These are phyloP conservation scores for Mortierella antarctica DNA, from an alignment of 192 early-diverging fungal species.

Conservation along the genomic window DNA sequence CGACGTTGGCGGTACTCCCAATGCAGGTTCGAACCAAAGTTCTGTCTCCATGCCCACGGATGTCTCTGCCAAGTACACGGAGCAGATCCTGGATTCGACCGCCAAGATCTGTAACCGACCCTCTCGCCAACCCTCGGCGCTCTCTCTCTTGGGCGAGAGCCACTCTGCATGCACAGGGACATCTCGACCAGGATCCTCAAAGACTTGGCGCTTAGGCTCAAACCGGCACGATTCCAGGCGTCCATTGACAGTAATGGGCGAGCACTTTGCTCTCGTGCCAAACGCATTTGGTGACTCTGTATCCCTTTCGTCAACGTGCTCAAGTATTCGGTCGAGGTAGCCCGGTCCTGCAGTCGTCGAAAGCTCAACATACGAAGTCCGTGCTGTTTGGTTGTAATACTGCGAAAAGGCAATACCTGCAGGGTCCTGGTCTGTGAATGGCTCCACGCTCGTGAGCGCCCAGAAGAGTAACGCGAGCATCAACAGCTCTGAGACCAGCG, in stretches of 20 bases:
- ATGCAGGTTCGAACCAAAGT: constrained; percentile 5
- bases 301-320: neutral
- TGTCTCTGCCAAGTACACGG: constrained; percentile 23
- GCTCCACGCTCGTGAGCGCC: constrained; percentile 16
- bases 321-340: constrained; percentile 13
- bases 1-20: no score
- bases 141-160: neutral
- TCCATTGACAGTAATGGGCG: neutral
- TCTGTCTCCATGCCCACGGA: constrained; percentile 25
- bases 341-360: constrained; percentile 8
- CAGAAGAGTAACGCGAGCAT: constrained; percentile 1
- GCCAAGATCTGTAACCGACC: constrained; percentile 20
- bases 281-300: neutral
- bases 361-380: constrained; percentile 12
- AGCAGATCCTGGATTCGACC: constrained; percentile 28
- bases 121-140: constrained; percentile 22
- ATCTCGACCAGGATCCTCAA: constrained; percentile 32
- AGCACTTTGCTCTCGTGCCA: neutral
- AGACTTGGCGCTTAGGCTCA: constrained; percentile 26
- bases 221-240: constrained; percentile 10
- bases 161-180: constrained; percentile 18
- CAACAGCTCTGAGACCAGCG: constrained; percentile 3
- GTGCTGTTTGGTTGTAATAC: constrained; percentile 35
- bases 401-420: constrained; percentile 26
- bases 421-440: constrained; percentile 10